Conservation (phyloP, 495 filamentous ascomycete species). For the Daldinia grandis region DNA sequence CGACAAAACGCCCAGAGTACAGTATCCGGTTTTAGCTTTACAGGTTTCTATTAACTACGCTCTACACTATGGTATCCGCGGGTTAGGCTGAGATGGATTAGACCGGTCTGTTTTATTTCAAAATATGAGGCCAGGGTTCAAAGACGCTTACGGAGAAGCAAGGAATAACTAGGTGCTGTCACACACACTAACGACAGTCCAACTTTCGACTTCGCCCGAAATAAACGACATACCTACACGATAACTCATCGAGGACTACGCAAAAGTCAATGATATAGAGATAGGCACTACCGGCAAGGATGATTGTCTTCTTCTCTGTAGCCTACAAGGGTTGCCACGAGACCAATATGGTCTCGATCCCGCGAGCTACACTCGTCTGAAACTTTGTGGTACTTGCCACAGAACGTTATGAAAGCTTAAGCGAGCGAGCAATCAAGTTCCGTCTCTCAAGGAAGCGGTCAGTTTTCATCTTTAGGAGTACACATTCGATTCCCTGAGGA, state of each 20-base stretch:
- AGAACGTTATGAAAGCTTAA: neutral
- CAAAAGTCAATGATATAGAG: neutral
- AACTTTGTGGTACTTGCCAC: neutral
- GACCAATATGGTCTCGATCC: neutral
- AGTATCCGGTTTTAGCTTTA: constrained; percentile 15
- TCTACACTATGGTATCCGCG: neutral
- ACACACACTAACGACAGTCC: neutral
- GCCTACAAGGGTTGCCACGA: neutral
- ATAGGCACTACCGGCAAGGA: neutral
- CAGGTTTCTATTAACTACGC: neutral
- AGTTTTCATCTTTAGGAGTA: neutral
- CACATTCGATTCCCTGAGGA: neutral
- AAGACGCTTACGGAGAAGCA: neutral
- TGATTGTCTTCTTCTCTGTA: neutral
- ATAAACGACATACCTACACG: neutral
- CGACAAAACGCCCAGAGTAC: constrained; percentile 8
- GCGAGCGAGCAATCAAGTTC: neutral
- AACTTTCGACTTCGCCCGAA: neutral
- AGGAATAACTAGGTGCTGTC: neutral
- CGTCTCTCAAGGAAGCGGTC: neutral
- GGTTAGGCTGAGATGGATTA: neutral
- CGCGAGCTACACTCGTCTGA: neutral
- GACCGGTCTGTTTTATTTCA: neutral
- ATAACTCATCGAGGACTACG: neutral
- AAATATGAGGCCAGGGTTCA: neutral